A percentile compares a stretch with the other conserved stretches of the same genome.
Evolutionary conservation across 108 stramenopile genomes (phyloP).

Genomic region (Licmophora abbreviata): DNA sequence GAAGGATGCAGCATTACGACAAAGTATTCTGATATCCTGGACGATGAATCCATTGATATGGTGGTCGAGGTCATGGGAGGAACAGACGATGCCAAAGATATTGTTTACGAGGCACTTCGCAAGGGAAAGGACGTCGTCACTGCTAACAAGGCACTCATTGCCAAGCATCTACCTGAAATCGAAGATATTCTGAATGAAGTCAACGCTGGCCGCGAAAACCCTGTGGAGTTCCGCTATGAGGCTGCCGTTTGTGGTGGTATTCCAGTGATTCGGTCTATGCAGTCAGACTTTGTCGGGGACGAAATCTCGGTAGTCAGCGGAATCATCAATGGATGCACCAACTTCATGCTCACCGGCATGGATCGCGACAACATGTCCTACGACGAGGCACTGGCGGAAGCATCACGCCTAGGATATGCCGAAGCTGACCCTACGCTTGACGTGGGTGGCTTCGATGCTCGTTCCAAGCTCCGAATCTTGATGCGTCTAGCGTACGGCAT

Average conservation of each 20-base stretch:
- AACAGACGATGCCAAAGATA: constrained; percentile 82
- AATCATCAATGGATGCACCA: constrained; percentile 98
- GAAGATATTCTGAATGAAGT: constrained; percentile 51
- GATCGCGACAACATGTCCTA: constrained; percentile 86
- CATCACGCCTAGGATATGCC: constrained; percentile 83
- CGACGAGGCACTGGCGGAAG: constrained; percentile 84
- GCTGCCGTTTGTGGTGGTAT: constrained; percentile 97
- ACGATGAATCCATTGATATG: constrained; percentile 81
- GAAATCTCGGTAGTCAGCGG: constrained; percentile 70
- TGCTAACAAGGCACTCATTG: constrained; percentile 97
- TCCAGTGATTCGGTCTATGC: constrained; percentile 93
- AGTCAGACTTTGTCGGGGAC: constrained; percentile 90
- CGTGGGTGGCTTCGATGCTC: constrained; percentile 87
- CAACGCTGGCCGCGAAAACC: constrained; percentile 23
- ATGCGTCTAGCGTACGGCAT: constrained; percentile 83
- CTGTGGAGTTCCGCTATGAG: constrained; percentile 82
- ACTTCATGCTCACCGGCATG: constrained; percentile 98
- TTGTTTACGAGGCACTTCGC: constrained; percentile 63
- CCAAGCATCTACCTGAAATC: constrained; percentile 82
- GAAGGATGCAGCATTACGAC: constrained; percentile 63
- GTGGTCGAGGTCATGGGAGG: constrained; percentile 96
- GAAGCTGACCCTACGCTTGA: constrained; percentile 94
- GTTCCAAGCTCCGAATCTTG: constrained; percentile 82
- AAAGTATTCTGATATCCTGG: constrained; percentile 72
- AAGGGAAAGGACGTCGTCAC: constrained; percentile 89